Conservation (phyloP, 2,329 filamentous ascomycete species). For the Pseudocercospora vitis region DNA sequence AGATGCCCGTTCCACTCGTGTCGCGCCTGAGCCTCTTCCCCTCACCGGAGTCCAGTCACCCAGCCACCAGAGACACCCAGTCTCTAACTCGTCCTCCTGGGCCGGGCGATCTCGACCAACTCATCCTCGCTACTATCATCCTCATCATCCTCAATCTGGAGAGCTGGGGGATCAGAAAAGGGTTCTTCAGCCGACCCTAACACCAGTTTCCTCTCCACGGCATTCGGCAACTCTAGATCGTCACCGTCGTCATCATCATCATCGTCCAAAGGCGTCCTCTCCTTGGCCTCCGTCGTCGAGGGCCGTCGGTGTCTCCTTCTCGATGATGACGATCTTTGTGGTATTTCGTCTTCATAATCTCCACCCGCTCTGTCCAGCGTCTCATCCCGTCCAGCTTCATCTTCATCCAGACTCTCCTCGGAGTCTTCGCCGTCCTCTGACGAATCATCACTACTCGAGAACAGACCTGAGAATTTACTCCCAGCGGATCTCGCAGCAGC, state of each 20-base stretch:
- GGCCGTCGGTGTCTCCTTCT: conserved; percentile 27
- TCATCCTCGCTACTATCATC: conserved; percentile 32
- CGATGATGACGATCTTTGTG: background rate
- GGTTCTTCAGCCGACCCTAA: conserved; percentile 21
- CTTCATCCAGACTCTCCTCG: conserved; percentile 53
- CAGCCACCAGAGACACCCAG: conserved; percentile 4
- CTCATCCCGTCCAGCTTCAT: conserved; percentile 38
- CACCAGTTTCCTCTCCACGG: conserved; percentile 20
- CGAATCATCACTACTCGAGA: conserved; percentile 33
- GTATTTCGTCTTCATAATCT: conserved; percentile 55
- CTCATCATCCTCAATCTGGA: conserved; percentile 21
- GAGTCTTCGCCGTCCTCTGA: conserved; percentile 23
- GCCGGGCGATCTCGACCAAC: conserved; percentile 36
- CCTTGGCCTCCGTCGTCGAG: conserved; percentile 40
- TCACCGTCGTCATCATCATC: conserved; percentile 38
- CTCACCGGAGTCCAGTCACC: background rate
- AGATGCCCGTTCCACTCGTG: background rate
- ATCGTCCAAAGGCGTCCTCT: conserved; percentile 34
- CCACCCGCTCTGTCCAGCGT: conserved; percentile 40
- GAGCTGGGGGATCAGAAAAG: conserved; percentile 24
- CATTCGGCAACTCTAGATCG: conserved; percentile 20
- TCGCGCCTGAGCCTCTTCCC: background rate
- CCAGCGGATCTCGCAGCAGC: conserved; percentile 18
- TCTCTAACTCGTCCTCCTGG: conserved; percentile 34
- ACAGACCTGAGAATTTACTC: conserved; percentile 32